Percentiles rank a stretch among this genome's conserved stretches.
These are phyloP conservation scores for Populus alba DNA, from an alignment of 345 rosid species.

Conservation along the genomic window DNA sequence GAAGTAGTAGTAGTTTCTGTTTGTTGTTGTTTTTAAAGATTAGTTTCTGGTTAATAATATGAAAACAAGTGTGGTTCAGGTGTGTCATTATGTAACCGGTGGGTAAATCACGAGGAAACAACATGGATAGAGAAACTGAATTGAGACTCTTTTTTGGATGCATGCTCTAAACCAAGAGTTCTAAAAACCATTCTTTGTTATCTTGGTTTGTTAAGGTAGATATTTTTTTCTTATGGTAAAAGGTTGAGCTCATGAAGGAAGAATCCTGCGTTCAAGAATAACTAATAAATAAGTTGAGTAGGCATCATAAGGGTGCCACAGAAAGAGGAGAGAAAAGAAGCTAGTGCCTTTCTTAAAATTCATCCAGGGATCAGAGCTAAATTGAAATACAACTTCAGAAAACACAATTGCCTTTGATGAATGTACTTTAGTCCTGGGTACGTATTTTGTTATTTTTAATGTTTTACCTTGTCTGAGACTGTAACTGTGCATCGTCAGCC, in stretches of 20 bases:
- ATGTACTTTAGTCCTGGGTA: background rate
- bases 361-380: no score
- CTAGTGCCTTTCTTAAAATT: background rate
- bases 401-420: background rate
- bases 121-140: background rate
- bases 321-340: background rate
- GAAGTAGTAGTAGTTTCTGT: background rate
- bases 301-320: background rate
- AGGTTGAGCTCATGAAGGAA: background rate
- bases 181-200: background rate
- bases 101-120: background rate
- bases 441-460: background rate
- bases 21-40: background rate
- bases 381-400: background rate
- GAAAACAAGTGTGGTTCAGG: background rate
- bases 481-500: no score
- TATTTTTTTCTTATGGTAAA: background rate
- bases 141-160: background rate
- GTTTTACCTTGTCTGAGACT: conserved; percentile 9
- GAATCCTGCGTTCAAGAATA: background rate
- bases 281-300: background rate
- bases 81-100: background rate
- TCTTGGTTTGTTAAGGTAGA: background rate
- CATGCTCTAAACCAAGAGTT: background rate
- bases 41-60: background rate